phyloP scores from a whole-genome alignment of 192 early-diverging fungal genomes.

The Irineochytrium annulatum region DNA sequence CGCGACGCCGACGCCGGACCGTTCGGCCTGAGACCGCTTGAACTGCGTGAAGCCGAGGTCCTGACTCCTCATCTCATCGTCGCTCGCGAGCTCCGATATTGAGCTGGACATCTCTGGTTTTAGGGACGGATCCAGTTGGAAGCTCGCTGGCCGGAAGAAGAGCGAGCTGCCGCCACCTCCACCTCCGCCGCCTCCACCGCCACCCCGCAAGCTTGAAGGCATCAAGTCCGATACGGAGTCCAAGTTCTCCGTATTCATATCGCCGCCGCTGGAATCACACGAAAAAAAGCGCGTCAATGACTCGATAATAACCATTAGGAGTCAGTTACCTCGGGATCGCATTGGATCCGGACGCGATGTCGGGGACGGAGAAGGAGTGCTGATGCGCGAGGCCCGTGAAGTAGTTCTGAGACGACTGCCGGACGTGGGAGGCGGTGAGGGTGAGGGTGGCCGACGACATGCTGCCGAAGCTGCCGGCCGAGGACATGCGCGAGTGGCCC shows the following conservation, averaged over 20 bases:
- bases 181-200: not conserved
- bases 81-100: not conserved
- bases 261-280: not conserved
- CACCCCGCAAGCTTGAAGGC: not conserved
- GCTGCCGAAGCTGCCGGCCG: no score
- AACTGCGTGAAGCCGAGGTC: no score
- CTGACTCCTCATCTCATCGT: not conserved
- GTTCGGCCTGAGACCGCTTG: no score
- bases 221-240: not conserved
- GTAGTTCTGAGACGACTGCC: no score
- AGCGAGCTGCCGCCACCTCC: not conserved
- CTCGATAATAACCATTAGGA: not conserved
- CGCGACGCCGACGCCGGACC: no score
- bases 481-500: no score
- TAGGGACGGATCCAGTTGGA: slow-evolving; percentile 1
- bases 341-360: not conserved
- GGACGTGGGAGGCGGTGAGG: no score
- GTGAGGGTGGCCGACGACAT: no score
- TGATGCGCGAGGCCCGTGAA: no score
- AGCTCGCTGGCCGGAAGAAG: slow-evolving; percentile 5
- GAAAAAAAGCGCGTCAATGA: not conserved
- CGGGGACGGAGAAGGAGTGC: not conserved
- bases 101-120: not conserved
- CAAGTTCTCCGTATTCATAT: not conserved
- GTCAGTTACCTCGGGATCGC: not conserved